Percentiles rank a stretch among this genome's conserved stretches.
phyloP scores from a whole-genome alignment of 2,329 filamentous ascomycete genomes.

The Metarhizium album region DNA sequence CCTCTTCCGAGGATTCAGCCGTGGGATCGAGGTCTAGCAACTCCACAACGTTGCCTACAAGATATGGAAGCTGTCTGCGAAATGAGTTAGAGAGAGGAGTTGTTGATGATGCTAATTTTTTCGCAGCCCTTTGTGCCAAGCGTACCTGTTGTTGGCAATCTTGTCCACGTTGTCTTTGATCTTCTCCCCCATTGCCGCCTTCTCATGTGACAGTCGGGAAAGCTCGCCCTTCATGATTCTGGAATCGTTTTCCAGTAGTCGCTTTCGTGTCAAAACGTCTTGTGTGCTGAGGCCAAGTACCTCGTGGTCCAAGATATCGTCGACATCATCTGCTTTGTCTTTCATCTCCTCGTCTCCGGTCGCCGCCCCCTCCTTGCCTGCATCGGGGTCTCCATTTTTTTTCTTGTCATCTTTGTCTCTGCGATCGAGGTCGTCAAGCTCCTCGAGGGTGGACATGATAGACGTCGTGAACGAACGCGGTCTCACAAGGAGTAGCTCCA shows the following conservation, averaged over 20 bases:
- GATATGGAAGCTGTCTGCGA: constrained; percentile 87
- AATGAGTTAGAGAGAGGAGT: constrained; percentile 6
- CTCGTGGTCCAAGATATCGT: constrained; percentile 83
- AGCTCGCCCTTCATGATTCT: constrained; percentile 98
- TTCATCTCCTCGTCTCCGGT: constrained; percentile 85
- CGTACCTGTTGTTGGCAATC: constrained; percentile 95
- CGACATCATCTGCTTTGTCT: constrained; percentile 63
- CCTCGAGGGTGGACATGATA: constrained; percentile 80
- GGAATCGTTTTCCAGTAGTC: constrained; percentile 92
- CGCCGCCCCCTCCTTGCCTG: constrained; percentile 33
- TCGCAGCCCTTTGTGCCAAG: neutral
- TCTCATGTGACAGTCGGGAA: constrained; percentile 89
- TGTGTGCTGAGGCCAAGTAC: constrained; percentile 87
- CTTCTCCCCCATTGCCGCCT: constrained; percentile 92
- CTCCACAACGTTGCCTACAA: constrained; percentile 97
- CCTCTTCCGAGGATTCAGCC: constrained; percentile 91
- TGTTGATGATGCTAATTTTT: neutral
- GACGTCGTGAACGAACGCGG: neutral
- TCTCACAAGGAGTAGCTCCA: neutral
- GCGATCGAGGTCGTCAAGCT: constrained; percentile 81
- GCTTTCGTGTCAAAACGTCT: constrained; percentile 84
- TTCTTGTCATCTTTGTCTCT: constrained; percentile 63
- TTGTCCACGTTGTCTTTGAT: constrained; percentile 99
- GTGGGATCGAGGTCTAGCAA: constrained; percentile 93
- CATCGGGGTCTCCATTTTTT: constrained; percentile 22